phyloP scores from a whole-genome alignment of 495 filamentous ascomycete species.

The Acidiella bohemica region DNA sequence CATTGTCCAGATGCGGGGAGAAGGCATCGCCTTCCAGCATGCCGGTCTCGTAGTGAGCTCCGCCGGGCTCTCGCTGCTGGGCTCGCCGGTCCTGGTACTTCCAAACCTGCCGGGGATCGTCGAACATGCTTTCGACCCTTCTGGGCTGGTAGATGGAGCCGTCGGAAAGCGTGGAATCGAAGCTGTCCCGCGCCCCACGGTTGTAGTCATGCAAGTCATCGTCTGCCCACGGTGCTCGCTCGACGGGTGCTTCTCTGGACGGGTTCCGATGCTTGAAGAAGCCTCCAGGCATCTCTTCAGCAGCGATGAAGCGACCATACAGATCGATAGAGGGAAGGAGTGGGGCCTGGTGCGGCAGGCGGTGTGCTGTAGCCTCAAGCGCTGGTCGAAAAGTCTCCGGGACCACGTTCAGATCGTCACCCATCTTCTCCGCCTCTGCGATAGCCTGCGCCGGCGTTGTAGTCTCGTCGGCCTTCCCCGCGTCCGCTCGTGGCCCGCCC shows the following conservation, averaged over 20 bases:
- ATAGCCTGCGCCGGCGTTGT: slow-evolving; percentile 77
- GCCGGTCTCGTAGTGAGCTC: slow-evolving; percentile 24
- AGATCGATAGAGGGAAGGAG: slow-evolving; percentile 60
- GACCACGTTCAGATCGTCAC: slow-evolving; percentile 85
- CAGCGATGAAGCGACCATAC: slow-evolving; percentile 56
- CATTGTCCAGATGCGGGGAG: background rate
- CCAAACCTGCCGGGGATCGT: slow-evolving; percentile 36
- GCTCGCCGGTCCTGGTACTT: slow-evolving; percentile 22
- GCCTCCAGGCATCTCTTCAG: slow-evolving; percentile 46
- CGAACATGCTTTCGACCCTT: slow-evolving; percentile 62
- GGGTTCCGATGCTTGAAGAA: slow-evolving; percentile 52
- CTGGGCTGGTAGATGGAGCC: slow-evolving; percentile 60
- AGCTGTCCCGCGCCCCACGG: slow-evolving; percentile 37
- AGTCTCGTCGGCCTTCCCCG: slow-evolving; percentile 62
- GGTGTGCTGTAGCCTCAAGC: slow-evolving; percentile 32
- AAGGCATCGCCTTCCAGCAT: background rate
- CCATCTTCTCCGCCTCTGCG: slow-evolving; percentile 60
- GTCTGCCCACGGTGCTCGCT: slow-evolving; percentile 26
- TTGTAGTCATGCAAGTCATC: background rate
- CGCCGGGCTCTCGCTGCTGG: slow-evolving; percentile 25
- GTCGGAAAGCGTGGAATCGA: slow-evolving; percentile 52
- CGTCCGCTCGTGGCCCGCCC: slow-evolving; percentile 90
- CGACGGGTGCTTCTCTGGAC: slow-evolving; percentile 29
- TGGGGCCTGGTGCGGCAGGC: slow-evolving; percentile 26
- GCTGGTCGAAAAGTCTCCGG: slow-evolving; percentile 78